Evolutionary conservation across 2,329 filamentous ascomycete species (phyloP), one percentile per base, ranked within the genome.

Genomic region (Ophiobolus disseminans): DNA sequence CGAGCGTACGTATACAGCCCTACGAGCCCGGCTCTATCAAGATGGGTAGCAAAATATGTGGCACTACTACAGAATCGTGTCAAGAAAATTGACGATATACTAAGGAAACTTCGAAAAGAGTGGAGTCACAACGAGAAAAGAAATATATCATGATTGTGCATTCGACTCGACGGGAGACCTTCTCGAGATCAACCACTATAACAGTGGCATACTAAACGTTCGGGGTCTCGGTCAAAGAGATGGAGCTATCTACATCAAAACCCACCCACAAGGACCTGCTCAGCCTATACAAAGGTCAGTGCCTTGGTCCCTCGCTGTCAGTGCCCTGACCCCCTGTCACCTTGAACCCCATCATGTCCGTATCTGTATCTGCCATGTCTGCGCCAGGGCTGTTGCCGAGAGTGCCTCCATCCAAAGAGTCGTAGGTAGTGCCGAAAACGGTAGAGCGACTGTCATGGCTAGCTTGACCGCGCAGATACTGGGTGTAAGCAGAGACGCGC

Each of bases 401-500:
- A 5, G 30, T 30, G 17, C 22, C 44, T 34, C 21, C 42, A 17
- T 14, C 41, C 10, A 23, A 22, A n/a, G 39, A 34, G 20, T 25
- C 41, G 43, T 32, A 25, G 7, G 28, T 34, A 7, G 36, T 48
- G 20, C 44, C 23, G 32, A 23, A 14, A 21, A 61, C 46, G 8
- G 49, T 25, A 19, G 50, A 36, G 19, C 34, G 48, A 3, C 52
- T 50, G 11, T 38, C 40, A 13, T 38, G 35, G 25, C 61, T 62
- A 2, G 61, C 61, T 19, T 47, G 48, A 26, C 43, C 40, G 8
- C 61, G 54, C 6, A 64, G 54, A 17, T 63, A 63, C 17, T 36
- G 45, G 25, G 45, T 57, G 39, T 64, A 64, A 30, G 62, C 54
- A 7, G 47, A 53, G 5, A 64, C 61, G 6, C 61, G 61, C 40